Percentiles rank a stretch among this genome's conserved stretches.
Evolutionary conservation across 139 green algal genomes (phyloP).

Genomic region (Microglena sp.): DNA sequence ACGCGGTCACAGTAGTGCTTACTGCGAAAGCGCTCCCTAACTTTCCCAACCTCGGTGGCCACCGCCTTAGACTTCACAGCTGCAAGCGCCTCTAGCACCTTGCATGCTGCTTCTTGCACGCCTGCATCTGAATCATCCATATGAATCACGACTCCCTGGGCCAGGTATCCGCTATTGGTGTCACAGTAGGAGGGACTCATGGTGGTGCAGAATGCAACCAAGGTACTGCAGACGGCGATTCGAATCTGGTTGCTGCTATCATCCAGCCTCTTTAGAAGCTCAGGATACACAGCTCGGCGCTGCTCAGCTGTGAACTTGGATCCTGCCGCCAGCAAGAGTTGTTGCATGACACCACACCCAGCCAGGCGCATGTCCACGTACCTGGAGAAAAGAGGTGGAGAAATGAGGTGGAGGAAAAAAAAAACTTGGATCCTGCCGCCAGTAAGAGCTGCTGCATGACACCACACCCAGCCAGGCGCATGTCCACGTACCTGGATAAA

Average conservation of each 20-base stretch:
- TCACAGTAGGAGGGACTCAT: conserved; percentile 40
- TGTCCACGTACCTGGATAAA: conserved; percentile 62
- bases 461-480: conserved; percentile 46
- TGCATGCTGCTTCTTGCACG: conserved; percentile 30
- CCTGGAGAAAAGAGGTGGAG: too few species aligned
- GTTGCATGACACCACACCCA: conserved; percentile 37
- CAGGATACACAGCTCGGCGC: conserved; percentile 50
- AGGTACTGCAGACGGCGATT: conserved; percentile 23
- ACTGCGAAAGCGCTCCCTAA: conserved; percentile 34
- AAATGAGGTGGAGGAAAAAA: too few species aligned
- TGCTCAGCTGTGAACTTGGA: conserved; percentile 33
- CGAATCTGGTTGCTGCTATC: conserved; percentile 62
- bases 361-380: conserved; percentile 58
- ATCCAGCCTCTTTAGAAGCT: conserved; percentile 74
- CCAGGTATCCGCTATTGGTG: conserved; percentile 57
- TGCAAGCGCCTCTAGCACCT: conserved; percentile 37
- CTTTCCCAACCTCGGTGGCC: conserved; percentile 38
- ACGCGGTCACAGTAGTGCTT: conserved; percentile 42
- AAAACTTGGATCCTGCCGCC: conserved; percentile 17
- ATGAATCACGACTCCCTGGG: conserved; percentile 58
- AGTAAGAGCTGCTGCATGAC: conserved; percentile 26
- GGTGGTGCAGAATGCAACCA: conserved; percentile 34
- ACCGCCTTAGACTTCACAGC: conserved; percentile 25
- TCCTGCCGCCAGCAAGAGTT: conserved; percentile 29
- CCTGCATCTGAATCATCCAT: conserved; percentile 60